These are phyloP conservation scores for Laburnicola sp. DNA, from an alignment of 2,329 filamentous ascomycete genomes.

Conservation along the genomic window DNA sequence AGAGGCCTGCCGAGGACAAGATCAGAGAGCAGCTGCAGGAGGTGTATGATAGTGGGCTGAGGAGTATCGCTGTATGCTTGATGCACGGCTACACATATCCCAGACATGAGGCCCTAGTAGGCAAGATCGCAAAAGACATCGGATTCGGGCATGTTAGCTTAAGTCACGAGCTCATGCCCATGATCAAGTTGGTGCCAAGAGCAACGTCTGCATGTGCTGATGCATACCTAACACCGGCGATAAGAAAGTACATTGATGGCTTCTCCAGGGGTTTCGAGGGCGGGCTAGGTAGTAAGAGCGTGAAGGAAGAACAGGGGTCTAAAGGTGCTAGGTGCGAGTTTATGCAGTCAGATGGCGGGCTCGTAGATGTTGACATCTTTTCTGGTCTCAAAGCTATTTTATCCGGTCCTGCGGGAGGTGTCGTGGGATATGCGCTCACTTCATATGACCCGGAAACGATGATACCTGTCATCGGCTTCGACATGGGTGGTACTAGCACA, in stretches of 20 bases:
- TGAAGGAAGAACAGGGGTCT: constrained; percentile 65
- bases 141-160: constrained; percentile 83
- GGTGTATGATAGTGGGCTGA: constrained; percentile 70
- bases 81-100: constrained; percentile 94
- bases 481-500: constrained; percentile 93
- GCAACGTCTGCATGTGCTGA: constrained; percentile 78
- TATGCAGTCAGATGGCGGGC: constrained; percentile 83
- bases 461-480: constrained; percentile 88
- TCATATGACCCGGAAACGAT: constrained; percentile 83
- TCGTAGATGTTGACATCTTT: constrained; percentile 75
- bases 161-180: constrained; percentile 80
- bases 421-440: constrained; percentile 89
- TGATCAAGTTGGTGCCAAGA: constrained; percentile 79
- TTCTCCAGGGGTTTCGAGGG: constrained; percentile 82
- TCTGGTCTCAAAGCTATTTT: constrained; percentile 83
- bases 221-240: constrained; percentile 78
- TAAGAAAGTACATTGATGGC: constrained; percentile 74
- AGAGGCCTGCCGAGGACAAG: constrained; percentile 60
- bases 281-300: constrained; percentile 74
- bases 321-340: constrained; percentile 86
- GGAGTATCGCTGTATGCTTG: constrained; percentile 83
- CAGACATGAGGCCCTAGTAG: constrained; percentile 78
- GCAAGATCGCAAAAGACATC: constrained; percentile 74
- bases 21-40: constrained; percentile 65
- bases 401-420: constrained; percentile 88